phyloP scores from a whole-genome alignment of 768 basidiomycete genomes.

The Agrocybe praecox region DNA sequence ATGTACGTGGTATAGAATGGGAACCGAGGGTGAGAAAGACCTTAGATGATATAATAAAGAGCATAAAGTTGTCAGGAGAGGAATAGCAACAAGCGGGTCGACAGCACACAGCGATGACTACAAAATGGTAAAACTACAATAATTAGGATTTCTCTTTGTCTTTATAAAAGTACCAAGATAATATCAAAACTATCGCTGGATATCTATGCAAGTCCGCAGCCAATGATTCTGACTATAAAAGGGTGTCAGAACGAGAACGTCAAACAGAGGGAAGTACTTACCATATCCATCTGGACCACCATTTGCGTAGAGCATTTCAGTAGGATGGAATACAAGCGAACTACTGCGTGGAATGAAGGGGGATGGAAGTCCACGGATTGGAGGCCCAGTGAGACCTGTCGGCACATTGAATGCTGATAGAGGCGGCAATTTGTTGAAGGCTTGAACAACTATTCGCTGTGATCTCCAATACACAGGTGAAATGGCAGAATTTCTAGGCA shows the following conservation, averaged over 20 bases:
- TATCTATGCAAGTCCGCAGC: constrained; percentile 46
- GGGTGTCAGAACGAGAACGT: constrained; percentile 3
- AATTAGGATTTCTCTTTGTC: not conserved
- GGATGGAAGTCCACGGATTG: constrained; percentile 57
- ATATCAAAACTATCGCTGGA: not conserved
- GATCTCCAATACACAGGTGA: constrained; percentile 63
- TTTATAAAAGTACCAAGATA: not conserved
- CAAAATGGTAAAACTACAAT: not conserved
- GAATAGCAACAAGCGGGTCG: not conserved
- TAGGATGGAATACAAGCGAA: constrained; percentile 80
- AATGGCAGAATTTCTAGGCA: constrained; percentile 58
- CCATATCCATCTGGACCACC: constrained; percentile 74
- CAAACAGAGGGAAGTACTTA: constrained; percentile 24
- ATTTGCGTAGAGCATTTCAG: constrained; percentile 81
- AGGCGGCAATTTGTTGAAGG: constrained; percentile 42
- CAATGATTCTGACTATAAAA: constrained; percentile 50
- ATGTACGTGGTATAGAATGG: not conserved
- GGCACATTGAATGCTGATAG: constrained; percentile 50
- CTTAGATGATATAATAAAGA: not conserved
- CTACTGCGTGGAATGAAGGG: constrained; percentile 63
- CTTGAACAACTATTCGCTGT: constrained; percentile 64
- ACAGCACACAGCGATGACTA: not conserved
- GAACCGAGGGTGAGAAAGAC: not conserved
- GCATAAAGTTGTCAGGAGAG: not conserved
- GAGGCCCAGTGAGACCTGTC: constrained; percentile 57